Evolutionary conservation across 2,329 filamentous ascomycete species (phyloP).

Genomic region (Sporothrix phasma): DNA sequence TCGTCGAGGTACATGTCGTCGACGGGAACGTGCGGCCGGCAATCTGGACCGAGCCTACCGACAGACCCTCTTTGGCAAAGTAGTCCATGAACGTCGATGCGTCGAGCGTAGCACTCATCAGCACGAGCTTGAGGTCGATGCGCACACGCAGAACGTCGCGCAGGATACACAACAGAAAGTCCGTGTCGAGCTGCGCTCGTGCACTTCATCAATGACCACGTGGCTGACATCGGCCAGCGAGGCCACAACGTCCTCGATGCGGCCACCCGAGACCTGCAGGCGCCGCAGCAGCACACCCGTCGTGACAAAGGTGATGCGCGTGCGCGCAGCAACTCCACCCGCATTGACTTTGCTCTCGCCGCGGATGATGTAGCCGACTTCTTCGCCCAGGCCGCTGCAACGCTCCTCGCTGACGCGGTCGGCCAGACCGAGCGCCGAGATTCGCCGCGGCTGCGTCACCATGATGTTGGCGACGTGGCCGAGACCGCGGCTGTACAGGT

Average conservation of each 20-base stretch:
- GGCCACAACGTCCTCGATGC: slow-evolving; percentile 66
- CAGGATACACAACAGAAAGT: slow-evolving; percentile 82
- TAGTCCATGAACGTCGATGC: slow-evolving; percentile 76
- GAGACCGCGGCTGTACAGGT: slow-evolving; percentile 66
- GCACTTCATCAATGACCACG: slow-evolving; percentile 91
- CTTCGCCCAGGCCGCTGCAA: slow-evolving; percentile 59
- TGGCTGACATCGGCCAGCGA: slow-evolving; percentile 87
- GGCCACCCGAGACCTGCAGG: slow-evolving; percentile 80
- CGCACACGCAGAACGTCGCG: slow-evolving; percentile 67
- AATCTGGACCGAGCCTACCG: slow-evolving; percentile 76
- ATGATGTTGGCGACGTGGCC: slow-evolving; percentile 79
- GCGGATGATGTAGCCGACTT: slow-evolving; percentile 85
- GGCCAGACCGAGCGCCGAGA: slow-evolving; percentile 86
- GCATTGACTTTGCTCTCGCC: slow-evolving; percentile 67
- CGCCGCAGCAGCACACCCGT: slow-evolving; percentile 85
- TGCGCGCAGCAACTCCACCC: slow-evolving; percentile 38
- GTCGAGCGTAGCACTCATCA: slow-evolving; percentile 96
- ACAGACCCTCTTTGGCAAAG: slow-evolving; percentile 57
- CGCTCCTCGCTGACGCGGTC: slow-evolving; percentile 92
- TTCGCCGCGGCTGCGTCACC: slow-evolving; percentile 89
- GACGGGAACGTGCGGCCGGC: slow-evolving; percentile 79
- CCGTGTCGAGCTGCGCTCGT: slow-evolving; percentile 92
- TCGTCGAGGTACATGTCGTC: slow-evolving; percentile 86
- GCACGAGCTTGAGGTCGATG: slow-evolving; percentile 73
- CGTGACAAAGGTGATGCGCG: slow-evolving; percentile 90